phyloP scores from a whole-genome alignment of 2,329 filamentous ascomycete species.

The Xylariaceae sp. region DNA sequence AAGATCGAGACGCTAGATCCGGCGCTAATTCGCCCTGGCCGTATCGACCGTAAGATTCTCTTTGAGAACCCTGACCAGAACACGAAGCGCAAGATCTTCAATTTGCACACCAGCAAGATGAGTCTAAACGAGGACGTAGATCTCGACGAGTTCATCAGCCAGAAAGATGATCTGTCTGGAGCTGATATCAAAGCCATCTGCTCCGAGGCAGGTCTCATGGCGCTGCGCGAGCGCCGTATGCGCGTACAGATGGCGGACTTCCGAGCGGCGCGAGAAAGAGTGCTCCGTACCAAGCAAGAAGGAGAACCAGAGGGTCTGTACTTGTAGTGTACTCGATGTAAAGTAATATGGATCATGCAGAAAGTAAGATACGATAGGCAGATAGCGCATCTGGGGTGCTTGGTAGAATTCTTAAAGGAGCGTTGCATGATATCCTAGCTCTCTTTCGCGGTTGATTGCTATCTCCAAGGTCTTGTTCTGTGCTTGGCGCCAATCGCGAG shows the following conservation, averaged over 20 bases:
- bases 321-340: constrained; percentile 68
- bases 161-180: constrained; percentile 96
- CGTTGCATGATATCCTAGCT: too few relatives aligned
- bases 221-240: constrained; percentile 93
- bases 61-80: constrained; percentile 78
- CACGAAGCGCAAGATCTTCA: constrained; percentile 97
- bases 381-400: too few relatives aligned
- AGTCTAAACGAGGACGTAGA: constrained; percentile 96
- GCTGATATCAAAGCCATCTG: constrained; percentile 99
- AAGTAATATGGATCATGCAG: constrained; percentile 1
- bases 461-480: too few relatives aligned
- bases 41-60: constrained; percentile 97
- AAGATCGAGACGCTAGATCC: constrained; percentile 99
- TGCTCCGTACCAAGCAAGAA: constrained; percentile 98
- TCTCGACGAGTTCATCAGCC: constrained; percentile 95
- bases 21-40: constrained; percentile 92
- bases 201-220: constrained; percentile 94
- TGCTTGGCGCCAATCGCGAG: too few relatives aligned
- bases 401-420: too few relatives aligned
- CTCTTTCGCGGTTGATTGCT: too few relatives aligned
- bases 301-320: constrained; percentile 98
- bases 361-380: neutral
- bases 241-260: constrained; percentile 99
- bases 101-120: constrained; percentile 98
- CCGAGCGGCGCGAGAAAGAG: constrained; percentile 86